A percentile compares a stretch with the other conserved stretches of the same genome.
phyloP scores from a whole-genome alignment of 1,139 yeast genomes.

The Suhomyces atakaporum region DNA sequence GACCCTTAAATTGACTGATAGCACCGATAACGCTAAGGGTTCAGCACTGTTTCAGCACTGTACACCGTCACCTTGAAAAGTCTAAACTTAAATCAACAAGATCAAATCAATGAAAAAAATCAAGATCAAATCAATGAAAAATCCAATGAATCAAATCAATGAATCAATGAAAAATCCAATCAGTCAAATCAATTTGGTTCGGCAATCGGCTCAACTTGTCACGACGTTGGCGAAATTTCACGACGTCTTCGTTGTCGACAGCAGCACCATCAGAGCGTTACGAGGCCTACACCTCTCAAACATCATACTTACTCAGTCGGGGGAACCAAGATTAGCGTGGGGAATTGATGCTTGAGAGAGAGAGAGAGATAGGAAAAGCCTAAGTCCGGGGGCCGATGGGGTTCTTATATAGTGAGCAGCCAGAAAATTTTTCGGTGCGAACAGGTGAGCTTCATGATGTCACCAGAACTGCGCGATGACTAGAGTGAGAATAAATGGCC shows the following conservation, averaged over 20 bases:
- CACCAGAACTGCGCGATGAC: conserved; percentile 9
- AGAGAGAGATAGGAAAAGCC: conserved; percentile 14
- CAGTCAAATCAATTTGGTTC: neutral
- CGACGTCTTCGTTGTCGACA: too few species aligned
- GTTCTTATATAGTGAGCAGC: conserved; percentile 6
- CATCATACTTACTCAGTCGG: conserved; percentile 17
- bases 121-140: neutral
- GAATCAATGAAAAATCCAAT: neutral
- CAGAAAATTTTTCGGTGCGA: conserved; percentile 10
- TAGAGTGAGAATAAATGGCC: too few species aligned
- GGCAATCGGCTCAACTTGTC: too few species aligned
- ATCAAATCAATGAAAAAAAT: too few species aligned
- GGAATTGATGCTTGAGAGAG: conserved; percentile 15
- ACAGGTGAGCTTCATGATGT: conserved; percentile 7
- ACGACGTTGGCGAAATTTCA: too few species aligned
- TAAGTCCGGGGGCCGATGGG: conserved; percentile 5
- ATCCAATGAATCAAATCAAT: neutral
- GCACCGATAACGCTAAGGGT: too few species aligned
- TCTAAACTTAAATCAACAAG: too few species aligned
- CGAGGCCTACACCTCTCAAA: conserved; percentile 12
- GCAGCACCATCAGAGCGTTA: neutral
- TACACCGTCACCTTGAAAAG: too few species aligned
- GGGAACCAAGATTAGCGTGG: conserved; percentile 15
- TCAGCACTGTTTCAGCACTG: too few species aligned
- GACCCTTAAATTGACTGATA: too few species aligned